Base-by-base conservation (phyloP, 306 rosid genomes). In the Vigna mungo region DNA sequence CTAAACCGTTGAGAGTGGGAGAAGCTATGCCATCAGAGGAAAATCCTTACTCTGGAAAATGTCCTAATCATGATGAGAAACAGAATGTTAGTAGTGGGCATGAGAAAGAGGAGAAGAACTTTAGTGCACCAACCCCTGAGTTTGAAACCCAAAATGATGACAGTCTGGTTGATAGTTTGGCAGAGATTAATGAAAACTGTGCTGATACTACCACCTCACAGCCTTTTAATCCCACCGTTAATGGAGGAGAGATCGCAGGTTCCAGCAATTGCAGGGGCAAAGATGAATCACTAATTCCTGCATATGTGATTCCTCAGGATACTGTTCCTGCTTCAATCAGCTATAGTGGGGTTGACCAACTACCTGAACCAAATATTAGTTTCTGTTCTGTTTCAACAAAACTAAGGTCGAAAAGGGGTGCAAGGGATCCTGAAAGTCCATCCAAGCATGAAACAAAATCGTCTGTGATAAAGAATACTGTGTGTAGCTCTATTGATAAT, bases 1-100 rank as follows among this genome's bases (percentile, higher is more conserved):
- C 96, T 15, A 92, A 91, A 88, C 87, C 87, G 72, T 76, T 58
- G 21, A 92, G 91, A 79, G 56, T 70, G 27, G 93, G 89, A 80
- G 94, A 90, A 77, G 79, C 82, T 66, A 60, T 75, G 41, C 71
- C 90, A 80, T 78, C 81, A 73, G 85, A 81, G 20, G 72, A 87
- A 77, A 79, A 82, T 82, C 81, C 84, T 62, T 65, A 87, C 68
- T 74, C 90, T 59, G 74, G 77, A 67, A 73, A 78, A 43, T 51
- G 59, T 74, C 85, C 80, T 17, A 49, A 78, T 56, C 82, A 77
- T 78, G 18, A 17, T 61, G 89, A 78, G 75, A 85, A 83, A 76
- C 91, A 87, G 68, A 86, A 79, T 73, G 20, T 18, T 41, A 43
- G 68, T 47, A 75, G 12, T 59, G 86, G 41, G 82, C 37, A 60